Conservation (phyloP, 2,329 filamentous ascomycete genomes). For the Colletotrichum nymphaeae region DNA sequence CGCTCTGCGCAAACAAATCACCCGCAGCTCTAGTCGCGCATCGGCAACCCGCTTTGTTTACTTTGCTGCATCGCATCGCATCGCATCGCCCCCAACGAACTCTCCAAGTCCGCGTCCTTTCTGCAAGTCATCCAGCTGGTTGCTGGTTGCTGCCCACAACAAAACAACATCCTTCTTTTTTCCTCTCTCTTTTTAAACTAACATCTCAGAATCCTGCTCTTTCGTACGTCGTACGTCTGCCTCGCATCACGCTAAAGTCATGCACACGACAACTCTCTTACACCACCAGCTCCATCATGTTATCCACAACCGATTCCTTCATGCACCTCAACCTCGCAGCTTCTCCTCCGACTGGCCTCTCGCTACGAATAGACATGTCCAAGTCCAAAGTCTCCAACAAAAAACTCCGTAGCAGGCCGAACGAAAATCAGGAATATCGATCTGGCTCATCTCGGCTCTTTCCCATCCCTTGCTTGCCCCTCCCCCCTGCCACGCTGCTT, state of each 20-base stretch:
- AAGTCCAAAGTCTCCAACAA: no score
- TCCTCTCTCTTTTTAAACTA: no score
- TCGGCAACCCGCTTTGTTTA: constrained; percentile 25
- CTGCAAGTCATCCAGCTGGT: constrained; percentile 5
- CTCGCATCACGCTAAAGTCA: background rate
- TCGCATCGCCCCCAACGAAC: constrained; percentile 1
- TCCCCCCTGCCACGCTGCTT: background rate
- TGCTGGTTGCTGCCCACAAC: background rate
- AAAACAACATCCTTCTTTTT: background rate
- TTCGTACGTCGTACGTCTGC: background rate
- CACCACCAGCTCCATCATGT: background rate
- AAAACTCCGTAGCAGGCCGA: background rate
- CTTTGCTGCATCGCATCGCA: constrained; percentile 14
- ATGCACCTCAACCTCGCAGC: background rate
- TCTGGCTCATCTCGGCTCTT: constrained; percentile 31
- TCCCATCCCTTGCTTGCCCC: constrained; percentile 20
- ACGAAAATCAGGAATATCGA: constrained; percentile 20
- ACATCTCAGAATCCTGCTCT: no score
- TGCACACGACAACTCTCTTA: background rate
- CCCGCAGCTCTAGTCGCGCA: constrained; percentile 17
- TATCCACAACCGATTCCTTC: background rate
- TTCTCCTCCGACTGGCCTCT: no score
- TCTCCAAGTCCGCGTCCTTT: background rate
- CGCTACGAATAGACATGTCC: background rate
- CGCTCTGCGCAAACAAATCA: constrained; percentile 15